Conservation (phyloP, 768 basidiomycete species). For the Leucocoprinus leucothites region DNA sequence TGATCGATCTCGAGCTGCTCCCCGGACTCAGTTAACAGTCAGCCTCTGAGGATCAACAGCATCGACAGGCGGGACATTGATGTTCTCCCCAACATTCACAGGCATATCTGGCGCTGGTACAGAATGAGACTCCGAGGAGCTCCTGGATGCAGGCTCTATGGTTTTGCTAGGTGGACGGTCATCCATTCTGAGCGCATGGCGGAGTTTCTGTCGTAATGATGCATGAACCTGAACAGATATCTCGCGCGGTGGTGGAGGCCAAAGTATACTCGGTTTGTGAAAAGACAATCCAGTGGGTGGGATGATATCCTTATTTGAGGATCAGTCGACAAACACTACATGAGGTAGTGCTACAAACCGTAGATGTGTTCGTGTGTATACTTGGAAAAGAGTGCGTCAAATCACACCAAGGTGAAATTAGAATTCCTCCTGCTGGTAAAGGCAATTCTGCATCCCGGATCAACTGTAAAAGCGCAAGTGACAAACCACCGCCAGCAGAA, state of each 20-base stretch:
- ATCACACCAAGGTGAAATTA: constrained; percentile 91
- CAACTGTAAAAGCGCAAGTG: constrained; percentile 79
- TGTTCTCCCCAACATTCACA: constrained; percentile 48
- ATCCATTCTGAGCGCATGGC: constrained; percentile 46
- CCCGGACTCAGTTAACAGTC: constrained; percentile 42
- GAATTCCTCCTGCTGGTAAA: constrained; percentile 79
- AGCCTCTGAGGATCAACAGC: constrained; percentile 41
- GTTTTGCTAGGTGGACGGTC: constrained; percentile 19
- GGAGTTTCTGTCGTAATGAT: constrained; percentile 56
- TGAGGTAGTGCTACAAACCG: constrained; percentile 41
- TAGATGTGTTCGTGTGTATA: constrained; percentile 78
- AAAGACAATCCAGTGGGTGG: constrained; percentile 73
- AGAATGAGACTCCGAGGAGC: constrained; percentile 1
- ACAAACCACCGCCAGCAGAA: constrained; percentile 89
- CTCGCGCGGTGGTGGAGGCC: constrained; percentile 74
- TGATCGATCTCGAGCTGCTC: constrained; percentile 52
- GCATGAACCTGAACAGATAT: constrained; percentile 55
- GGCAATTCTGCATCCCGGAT: constrained; percentile 85
- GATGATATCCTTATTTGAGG: constrained; percentile 66
- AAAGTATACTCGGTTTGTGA: constrained; percentile 74
- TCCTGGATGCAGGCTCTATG: not conserved
- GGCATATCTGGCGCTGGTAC: constrained; percentile 19
- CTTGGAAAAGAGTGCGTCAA: constrained; percentile 96
- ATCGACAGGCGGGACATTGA: constrained; percentile 36
- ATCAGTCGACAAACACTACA: not conserved